Evolutionary conservation across 139 green algal species (phyloP), one percentile per base, ranked within the genome.

Genomic region (Ettlia oleoabundans): DNA sequence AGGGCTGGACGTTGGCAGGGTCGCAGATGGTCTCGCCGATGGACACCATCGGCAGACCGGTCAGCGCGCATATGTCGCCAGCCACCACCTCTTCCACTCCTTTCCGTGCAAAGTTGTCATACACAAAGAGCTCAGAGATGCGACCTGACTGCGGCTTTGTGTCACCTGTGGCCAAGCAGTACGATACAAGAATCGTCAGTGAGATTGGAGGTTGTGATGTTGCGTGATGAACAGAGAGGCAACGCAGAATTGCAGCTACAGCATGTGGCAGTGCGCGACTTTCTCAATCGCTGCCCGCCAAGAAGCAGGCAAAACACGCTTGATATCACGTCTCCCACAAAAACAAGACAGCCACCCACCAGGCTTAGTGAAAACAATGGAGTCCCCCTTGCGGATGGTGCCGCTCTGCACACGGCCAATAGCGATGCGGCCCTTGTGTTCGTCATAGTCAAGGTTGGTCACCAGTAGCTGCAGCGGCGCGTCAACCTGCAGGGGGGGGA

Each of bases 11-110:
- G 32, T 73, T 35, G 37, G 91, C 87, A 19, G 78, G 84, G 58
- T 85, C 76, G 68, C 91, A 94, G 42, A 99, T 92, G 38, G 97
- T 99, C 86, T 99, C 96, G 26, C 97, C 97, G 77, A 99, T 99
- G 82, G 89, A 88, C 5, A 94, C 86, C 4, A 28, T 38, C 0
- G 42, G 35, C 22, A 96, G 80, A 28, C 93, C 94, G 33, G 93
- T 93, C 10, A 99, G 40, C 0, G 95, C 95, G 64, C 91, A 96
- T 78, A 99, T 99, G 90, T 99, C 96, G 40, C 96, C 96, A 0
- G 96, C 95, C 43, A 87, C 65, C 73, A 98, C 96, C 72, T 90
- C 84, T 0, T 95, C 92, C 22, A 93, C 91, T 0, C 32, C 13
- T 30, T 71, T 82, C 28, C 76, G 83, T 28, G 61, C 58, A 88